phyloP scores from a whole-genome alignment of 805 yeast genomes.

The Candida coquimbonensis region DNA sequence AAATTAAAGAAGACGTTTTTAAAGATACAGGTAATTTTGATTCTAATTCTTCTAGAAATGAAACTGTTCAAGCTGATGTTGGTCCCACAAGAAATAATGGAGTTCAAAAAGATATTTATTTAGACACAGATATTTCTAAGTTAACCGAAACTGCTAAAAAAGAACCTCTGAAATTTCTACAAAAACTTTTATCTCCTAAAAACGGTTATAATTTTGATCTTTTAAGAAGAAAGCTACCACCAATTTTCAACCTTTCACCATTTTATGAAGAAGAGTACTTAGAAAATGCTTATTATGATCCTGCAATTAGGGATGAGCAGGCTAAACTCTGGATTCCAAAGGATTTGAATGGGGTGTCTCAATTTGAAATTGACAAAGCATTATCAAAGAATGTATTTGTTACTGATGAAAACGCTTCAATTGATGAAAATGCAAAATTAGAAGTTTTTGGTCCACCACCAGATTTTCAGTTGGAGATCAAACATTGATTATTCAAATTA shows the following conservation, averaged over 20 bases:
- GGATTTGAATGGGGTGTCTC: constrained; percentile 62
- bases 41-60: constrained; percentile 23
- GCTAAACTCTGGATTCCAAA: constrained; percentile 68
- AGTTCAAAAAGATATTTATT: constrained; percentile 21
- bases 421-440: constrained; percentile 50
- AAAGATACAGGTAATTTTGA: constrained; percentile 8
- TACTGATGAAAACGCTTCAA: constrained; percentile 48
- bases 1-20: constrained; percentile 13
- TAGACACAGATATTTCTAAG: constrained; percentile 14
- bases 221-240: constrained; percentile 34
- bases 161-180: constrained; percentile 14
- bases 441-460: constrained; percentile 64
- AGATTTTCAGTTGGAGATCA: constrained; percentile 40
- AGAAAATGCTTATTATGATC: constrained; percentile 41
- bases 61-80: constrained; percentile 24
- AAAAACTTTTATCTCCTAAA: constrained; percentile 29
- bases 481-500: not conserved
- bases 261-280: constrained; percentile 26
- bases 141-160: constrained; percentile 14
- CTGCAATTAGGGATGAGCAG: constrained; percentile 46
- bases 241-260: constrained; percentile 27
- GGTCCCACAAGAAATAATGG: constrained; percentile 5
- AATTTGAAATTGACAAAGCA: constrained; percentile 49
- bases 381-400: constrained; percentile 46
- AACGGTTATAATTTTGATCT: constrained; percentile 37